These are phyloP conservation scores for Euphrasia arctica DNA, from an alignment of 305 asterid genomes.

Conservation along the genomic window DNA sequence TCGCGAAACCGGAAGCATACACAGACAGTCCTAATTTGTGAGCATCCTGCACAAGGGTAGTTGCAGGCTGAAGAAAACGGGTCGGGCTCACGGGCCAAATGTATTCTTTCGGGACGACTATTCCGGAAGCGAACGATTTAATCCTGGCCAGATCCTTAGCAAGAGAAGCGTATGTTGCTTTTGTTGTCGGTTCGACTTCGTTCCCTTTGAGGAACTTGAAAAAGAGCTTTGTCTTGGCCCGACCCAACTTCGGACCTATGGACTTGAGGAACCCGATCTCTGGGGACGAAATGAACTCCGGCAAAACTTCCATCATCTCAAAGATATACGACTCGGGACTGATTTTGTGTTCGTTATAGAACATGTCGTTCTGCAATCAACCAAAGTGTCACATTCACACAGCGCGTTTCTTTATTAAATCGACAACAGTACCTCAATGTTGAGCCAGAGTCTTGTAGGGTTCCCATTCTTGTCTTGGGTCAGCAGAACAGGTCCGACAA, in stretches of 20 bases:
- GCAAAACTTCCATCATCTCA: constrained; percentile 28
- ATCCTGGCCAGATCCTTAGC: constrained; percentile 46
- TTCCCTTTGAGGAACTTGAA: constrained; percentile 42
- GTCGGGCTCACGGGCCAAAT: constrained; percentile 61
- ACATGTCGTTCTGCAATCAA: constrained; percentile 55
- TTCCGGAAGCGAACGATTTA: constrained; percentile 73
- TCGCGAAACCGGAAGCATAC: constrained; percentile 71
- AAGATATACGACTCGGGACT: constrained; percentile 38
- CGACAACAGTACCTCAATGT: constrained; percentile 52
- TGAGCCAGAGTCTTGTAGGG: constrained; percentile 46
- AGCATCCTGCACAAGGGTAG: constrained; percentile 70
- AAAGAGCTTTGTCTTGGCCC: constrained; percentile 51
- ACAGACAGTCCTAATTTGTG: constrained; percentile 72
- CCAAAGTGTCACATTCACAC: background rate
- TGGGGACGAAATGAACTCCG: constrained; percentile 89
- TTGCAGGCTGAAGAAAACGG: constrained; percentile 55
- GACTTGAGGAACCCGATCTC: constrained; percentile 84
- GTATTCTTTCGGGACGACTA: constrained; percentile 77
- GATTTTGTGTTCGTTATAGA: constrained; percentile 65
- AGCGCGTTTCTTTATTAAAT: no score
- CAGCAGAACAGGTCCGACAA: constrained; percentile 30
- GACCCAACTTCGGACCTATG: constrained; percentile 39
- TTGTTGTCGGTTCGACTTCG: constrained; percentile 62
- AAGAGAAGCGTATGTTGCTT: constrained; percentile 48
- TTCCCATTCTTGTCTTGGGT: constrained; percentile 23